Evolutionary conservation across 2,329 filamentous ascomycete species (phyloP), one percentile per base, ranked within the genome.

Genomic region (Escovopsis weberi): DNA sequence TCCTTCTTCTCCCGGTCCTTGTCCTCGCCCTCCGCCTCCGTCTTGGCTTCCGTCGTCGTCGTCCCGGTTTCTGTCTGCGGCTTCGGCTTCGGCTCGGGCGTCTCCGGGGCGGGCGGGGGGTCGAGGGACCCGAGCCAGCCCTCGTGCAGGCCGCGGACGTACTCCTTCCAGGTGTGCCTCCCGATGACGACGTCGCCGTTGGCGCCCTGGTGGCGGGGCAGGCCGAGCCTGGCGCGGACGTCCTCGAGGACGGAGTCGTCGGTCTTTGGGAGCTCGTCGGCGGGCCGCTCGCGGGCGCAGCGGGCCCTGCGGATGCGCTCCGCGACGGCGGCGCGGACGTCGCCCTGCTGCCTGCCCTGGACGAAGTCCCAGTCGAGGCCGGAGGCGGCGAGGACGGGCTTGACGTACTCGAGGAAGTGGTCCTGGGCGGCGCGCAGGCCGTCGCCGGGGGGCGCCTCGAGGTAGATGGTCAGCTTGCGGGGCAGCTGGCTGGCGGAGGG

Each of bases 341-440:
- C 89, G n/a, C 91, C 91, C 66, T 95, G 84, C 57, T 82, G 80
- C 42, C 88, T 72, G 5, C 89, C 91, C 63, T 96, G 89, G 6
- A 96, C 75, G 44, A 95, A 93, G 54, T 95, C 89, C 79, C 93
- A 96, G 60, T 98, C 91, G 56, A 96, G 66, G 0, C 88, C 88
- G 1, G 85, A 89, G 2, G 86, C 82, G 4, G 91, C 84, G 34
- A 98, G 66, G 26, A 98, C 75, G 2, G 91, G 91, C 68, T 96
- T 96, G 37, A 95, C 76, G 58, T 95, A 98, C 59, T 94, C 85
- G 55, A 87, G 81, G 62, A 94, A 98, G 63, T 96, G 88, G 52
- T 96, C 87, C 53, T 94, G 82, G n/a, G 88, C 85, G 36, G 76
- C 65, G 44, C 87, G 75, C 42, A 96, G 66, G 5, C 85, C 82